Evolutionary conservation across 495 filamentous ascomycete species (phyloP).

Genomic region (Neurospora tetrasperma): DNA sequence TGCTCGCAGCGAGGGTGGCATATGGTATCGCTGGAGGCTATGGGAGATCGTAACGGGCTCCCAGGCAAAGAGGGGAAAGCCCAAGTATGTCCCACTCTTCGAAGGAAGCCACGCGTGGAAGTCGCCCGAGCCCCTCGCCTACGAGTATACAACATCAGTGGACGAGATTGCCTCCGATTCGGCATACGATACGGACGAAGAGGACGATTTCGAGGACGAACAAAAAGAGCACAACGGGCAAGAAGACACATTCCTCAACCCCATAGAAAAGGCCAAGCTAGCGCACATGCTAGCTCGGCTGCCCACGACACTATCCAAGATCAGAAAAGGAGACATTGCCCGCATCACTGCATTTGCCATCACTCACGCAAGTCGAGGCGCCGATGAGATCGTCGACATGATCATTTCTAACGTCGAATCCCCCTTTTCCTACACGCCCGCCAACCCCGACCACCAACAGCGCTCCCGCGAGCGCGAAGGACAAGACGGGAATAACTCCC

Average conservation of each 20-base stretch:
- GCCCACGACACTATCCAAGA: constrained; percentile 61
- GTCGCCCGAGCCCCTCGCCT: constrained; percentile 56
- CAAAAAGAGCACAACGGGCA: constrained; percentile 44
- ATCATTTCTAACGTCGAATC: constrained; percentile 69
- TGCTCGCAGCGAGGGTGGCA: constrained; percentile 62
- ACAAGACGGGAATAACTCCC: constrained; percentile 15
- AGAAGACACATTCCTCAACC: constrained; percentile 67
- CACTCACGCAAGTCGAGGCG: constrained; percentile 63
- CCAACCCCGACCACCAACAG: constrained; percentile 37
- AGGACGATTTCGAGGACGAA: constrained; percentile 76
- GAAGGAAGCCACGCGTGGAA: constrained; percentile 63
- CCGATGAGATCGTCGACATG: constrained; percentile 83
- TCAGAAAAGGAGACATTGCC: constrained; percentile 79
- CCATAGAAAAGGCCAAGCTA: constrained; percentile 74
- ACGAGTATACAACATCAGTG: constrained; percentile 62
- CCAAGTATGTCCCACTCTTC: constrained; percentile 50
- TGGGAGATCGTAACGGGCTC: constrained; percentile 69
- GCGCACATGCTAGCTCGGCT: constrained; percentile 70
- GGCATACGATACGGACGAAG: constrained; percentile 80
- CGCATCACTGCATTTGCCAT: constrained; percentile 84
- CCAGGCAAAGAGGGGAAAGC: constrained; percentile 23
- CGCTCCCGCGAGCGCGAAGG: constrained; percentile 32
- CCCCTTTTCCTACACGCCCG: constrained; percentile 57
- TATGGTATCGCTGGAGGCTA: constrained; percentile 85
- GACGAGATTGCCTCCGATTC: constrained; percentile 72